Conservation (phyloP, 768 basidiomycete species). For the Termitomyces eurrhizus region DNA sequence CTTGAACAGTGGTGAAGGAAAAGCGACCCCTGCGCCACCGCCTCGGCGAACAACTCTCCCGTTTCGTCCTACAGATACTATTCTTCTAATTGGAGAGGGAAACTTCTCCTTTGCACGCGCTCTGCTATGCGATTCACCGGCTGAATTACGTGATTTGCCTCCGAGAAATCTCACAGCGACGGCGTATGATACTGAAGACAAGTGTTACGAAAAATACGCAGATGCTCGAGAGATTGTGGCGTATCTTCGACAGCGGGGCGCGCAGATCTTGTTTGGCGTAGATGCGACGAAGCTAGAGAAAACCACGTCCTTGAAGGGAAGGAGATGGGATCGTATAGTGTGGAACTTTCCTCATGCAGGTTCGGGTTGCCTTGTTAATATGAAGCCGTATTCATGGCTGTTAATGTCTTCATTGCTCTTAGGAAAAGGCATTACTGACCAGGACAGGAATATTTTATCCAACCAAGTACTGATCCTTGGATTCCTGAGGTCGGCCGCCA, state of each 20-base stretch:
- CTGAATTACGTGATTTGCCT: slow-evolving; percentile 48
- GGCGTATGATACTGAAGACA: slow-evolving; percentile 74
- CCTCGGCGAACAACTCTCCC: slow-evolving; percentile 52
- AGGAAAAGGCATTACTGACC: slow-evolving; percentile 91
- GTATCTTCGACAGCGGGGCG: slow-evolving; percentile 53
- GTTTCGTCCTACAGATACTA: slow-evolving; percentile 58
- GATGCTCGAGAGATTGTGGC: slow-evolving; percentile 59
- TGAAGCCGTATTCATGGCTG: neutral
- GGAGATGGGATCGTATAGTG: slow-evolving; percentile 72
- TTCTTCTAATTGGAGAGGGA: slow-evolving; percentile 87
- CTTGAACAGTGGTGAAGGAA: slow-evolving; percentile 32
- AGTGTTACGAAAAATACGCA: slow-evolving; percentile 81
- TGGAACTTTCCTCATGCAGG: slow-evolving; percentile 99
- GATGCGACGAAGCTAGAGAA: slow-evolving; percentile 82
- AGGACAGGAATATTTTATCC: slow-evolving; percentile 86
- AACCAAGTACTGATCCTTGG: slow-evolving; percentile 83
- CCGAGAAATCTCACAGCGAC: slow-evolving; percentile 78
- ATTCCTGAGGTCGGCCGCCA: slow-evolving; percentile 73
- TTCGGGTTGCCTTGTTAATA: slow-evolving; percentile 21
- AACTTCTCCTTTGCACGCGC: slow-evolving; percentile 91
- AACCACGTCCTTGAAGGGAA: slow-evolving; percentile 49
- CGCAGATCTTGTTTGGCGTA: slow-evolving; percentile 70
- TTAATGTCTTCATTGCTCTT: slow-evolving; percentile 3
- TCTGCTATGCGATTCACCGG: slow-evolving; percentile 49
- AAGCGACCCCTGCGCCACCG: slow-evolving; percentile 27